Evolutionary conservation across 805 yeast genomes (phyloP), one percentile per base, ranked within the genome.

Genomic region (Lachancea waltii): DNA sequence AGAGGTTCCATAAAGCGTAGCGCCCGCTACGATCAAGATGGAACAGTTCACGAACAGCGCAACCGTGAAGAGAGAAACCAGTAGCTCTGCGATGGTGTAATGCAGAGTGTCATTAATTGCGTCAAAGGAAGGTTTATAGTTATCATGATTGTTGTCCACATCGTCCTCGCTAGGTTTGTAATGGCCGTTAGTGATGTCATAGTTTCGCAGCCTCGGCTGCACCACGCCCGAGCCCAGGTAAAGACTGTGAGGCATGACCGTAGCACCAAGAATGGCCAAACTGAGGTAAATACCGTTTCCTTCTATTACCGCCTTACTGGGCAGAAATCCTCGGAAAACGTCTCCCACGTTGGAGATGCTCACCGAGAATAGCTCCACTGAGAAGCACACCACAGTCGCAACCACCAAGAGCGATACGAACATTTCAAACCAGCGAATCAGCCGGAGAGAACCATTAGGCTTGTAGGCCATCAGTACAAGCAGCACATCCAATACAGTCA

Each of bases 191-290:
- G 72, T 74, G 13, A 77, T 66, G 57, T 87, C 97, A 53, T 66
- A 85, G 32, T 85, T 94, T 49, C 83, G 75, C 38, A 87, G 65
- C 44, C 96, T 70, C 5, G 95, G 81, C 56, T 86, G 94, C 5
- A 85, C 95, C 39, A 89, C 75, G 10, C 95, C 94, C 1, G 90
- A 79, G 1, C 97, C 97, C 32, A 87, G 68, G 54, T 82, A 87
- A 35, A 87, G 65, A 2, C 92, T 81, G 56, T 89, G 97, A 6
- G 96, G 96, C 97, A 87, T 87, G 18, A 89, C 90, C 2, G 95
- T 87, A 17, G 95, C 95, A 21, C 97, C 97, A 42, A 89, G 65
- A 40, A 89, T 81, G 16, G 95, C 95, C 49, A 90, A 77, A 45
- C 87, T 73, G 35, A 85, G 63, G 51, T 82, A 85, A 23, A 89